Percentiles rank a stretch among this genome's conserved stretches.
These are phyloP conservation scores for Leccinum boreale DNA, from an alignment of 768 basidiomycete genomes.

Conservation along the genomic window DNA sequence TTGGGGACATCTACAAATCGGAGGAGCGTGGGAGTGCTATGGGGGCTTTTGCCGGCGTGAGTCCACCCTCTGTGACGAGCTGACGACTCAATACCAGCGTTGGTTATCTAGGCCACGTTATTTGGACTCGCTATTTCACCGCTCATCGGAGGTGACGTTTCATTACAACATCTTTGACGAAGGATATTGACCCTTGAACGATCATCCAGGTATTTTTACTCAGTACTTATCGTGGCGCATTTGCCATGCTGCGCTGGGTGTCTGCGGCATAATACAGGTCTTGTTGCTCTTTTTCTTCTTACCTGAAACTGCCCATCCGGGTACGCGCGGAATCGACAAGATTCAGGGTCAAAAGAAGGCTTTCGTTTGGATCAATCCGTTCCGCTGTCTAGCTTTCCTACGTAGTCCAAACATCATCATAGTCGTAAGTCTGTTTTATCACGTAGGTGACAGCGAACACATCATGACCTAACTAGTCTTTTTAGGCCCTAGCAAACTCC, in stretches of 20 bases:
- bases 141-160: conserved; percentile 44
- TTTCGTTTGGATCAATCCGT: conserved; percentile 58
- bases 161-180: not conserved
- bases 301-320: conserved; percentile 68
- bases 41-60: conserved; percentile 54
- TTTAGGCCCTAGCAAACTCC: conserved; percentile 41
- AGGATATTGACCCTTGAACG: not conserved
- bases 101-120: conserved; percentile 38
- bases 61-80: conserved; percentile 4
- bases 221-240: conserved; percentile 66
- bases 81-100: not conserved
- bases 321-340: conserved; percentile 53
- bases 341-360: conserved; percentile 15
- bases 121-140: conserved; percentile 64
- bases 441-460: not conserved
- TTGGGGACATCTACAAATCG: conserved; percentile 63
- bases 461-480: not conserved
- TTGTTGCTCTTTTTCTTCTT: conserved; percentile 42
- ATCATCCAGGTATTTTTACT: conserved; percentile 40
- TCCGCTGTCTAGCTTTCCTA: conserved; percentile 47
- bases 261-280: conserved; percentile 38
- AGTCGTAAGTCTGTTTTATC: conserved; percentile 40
- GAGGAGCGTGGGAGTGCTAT: conserved; percentile 62
- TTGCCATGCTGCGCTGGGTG: conserved; percentile 49
- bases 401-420: conserved; percentile 57